Base-by-base conservation (phyloP, 495 filamentous ascomycete genomes). In the Talaromyces wortmannii region DNA sequence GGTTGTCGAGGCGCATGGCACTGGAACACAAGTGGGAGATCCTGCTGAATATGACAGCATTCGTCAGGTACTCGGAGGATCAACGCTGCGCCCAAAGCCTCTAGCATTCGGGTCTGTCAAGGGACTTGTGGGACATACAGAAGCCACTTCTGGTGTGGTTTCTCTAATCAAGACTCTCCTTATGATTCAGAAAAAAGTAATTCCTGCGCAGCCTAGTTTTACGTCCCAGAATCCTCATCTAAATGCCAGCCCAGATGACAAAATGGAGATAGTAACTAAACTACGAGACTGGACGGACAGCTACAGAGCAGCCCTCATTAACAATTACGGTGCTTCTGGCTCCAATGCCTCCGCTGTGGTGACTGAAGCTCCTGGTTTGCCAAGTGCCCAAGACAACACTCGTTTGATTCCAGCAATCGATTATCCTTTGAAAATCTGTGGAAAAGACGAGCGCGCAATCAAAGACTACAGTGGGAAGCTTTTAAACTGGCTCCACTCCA, bases 1-100 rank as follows among this genome's bases (percentile, higher is more conserved):
- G 49, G 81, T 89, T 31, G 83, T 92, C 5, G 88, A 92, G 62
- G 87, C 87, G 63, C 88, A 91, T 61, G 88, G 88, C 6, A 91
- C 88, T 4, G 88, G 87, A 0, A 90, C 87, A 0, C 80, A 83
- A 53, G 85, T 83, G 11, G 88, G 88, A 6, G 88, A 91, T 61
- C 80, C 79, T 0, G 83, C 79, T 0, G 88, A 90, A 63, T 69
- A 69, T 48, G 60, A 57, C n/a, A 71, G 68, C 47, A 67, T 82
- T n/a, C 63, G 63, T 4, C 47, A 59, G 12, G 65, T 63, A 0
- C 59, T 80, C 3, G 75, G 50, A 32, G 66, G 59, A 10, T 66
- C 59, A 1, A 31, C 36, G 2, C 45, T 52, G n/a, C 62, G 70
- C 0, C 23, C 30, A 6, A 55, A 46, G 0, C 45, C 56, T n/a